phyloP scores from a whole-genome alignment of 192 early-diverging fungal genomes.

The Coemansia furcata region DNA sequence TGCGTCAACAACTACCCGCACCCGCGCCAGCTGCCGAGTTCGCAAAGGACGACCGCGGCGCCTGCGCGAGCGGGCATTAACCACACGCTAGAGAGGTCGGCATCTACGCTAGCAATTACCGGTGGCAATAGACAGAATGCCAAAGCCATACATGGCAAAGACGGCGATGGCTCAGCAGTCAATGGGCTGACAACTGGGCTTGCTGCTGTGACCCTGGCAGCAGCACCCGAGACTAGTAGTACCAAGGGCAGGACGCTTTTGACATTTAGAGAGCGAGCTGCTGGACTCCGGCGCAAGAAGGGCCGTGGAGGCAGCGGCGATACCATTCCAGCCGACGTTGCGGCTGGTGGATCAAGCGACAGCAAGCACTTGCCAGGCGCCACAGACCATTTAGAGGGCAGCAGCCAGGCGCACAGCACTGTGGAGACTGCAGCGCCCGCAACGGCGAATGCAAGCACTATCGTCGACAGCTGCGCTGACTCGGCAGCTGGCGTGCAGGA shows the following conservation, averaged over 20 bases:
- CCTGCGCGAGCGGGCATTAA: constrained; percentile 1
- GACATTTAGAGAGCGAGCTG: constrained; percentile 33
- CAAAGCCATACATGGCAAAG: neutral
- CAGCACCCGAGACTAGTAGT: neutral
- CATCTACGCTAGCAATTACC: constrained; percentile 1
- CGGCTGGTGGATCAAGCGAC: constrained; percentile 15
- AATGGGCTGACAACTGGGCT: neutral
- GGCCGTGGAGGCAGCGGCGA: constrained; percentile 21
- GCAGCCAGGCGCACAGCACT: neutral
- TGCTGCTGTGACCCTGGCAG: constrained; percentile 3
- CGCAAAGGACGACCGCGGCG: constrained; percentile 1
- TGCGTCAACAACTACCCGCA: constrained; percentile 79
- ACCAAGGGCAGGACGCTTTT: constrained; percentile 15
- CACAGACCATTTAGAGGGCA: neutral
- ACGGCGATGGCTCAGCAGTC: neutral
- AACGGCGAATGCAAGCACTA: neutral
- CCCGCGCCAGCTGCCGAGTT: constrained; percentile 31
- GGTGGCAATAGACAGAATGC: neutral
- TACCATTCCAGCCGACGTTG: neutral
- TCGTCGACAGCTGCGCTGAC: neutral
- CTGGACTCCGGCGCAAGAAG: constrained; percentile 39
- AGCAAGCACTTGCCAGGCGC: constrained; percentile 12
- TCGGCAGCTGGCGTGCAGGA: constrained; percentile 8
- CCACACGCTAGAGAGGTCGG: constrained; percentile 8
- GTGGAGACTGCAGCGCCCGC: constrained; percentile 6